Percentiles rank a stretch among this genome's conserved stretches.
These are phyloP conservation scores for Nakazawaea peltata DNA, from an alignment of 805 yeast species.

Conservation along the genomic window DNA sequence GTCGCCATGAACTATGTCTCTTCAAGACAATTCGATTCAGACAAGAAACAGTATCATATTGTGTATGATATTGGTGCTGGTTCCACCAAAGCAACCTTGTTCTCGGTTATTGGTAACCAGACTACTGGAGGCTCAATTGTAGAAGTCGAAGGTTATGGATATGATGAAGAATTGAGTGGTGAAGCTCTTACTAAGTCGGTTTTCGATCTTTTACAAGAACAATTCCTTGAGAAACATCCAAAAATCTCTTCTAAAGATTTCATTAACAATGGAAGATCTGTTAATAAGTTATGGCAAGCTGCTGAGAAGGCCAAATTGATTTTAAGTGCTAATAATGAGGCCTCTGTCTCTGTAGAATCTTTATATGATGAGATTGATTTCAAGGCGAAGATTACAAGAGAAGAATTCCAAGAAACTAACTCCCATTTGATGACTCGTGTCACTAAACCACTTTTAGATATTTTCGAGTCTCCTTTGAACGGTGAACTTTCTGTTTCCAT, in stretches of 20 bases:
- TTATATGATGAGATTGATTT: constrained; percentile 70
- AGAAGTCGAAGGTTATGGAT: constrained; percentile 67
- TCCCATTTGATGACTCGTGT: constrained; percentile 38
- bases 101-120: constrained; percentile 44
- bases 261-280: constrained; percentile 41
- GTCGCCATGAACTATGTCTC: constrained; percentile 78
- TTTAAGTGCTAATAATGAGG: constrained; percentile 82
- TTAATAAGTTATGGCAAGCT: constrained; percentile 65
- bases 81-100: constrained; percentile 79
- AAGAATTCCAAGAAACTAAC: constrained; percentile 64
- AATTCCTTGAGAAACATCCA: constrained; percentile 43
- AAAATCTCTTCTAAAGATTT: constrained; percentile 30
- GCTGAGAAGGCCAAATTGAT: constrained; percentile 87
- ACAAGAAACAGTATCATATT: constrained; percentile 47
- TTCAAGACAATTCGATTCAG: constrained; percentile 33
- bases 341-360: constrained; percentile 69
- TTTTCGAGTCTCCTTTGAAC: constrained; percentile 31
- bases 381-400: constrained; percentile 56
- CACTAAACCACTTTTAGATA: constrained; percentile 44
- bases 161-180: constrained; percentile 68
- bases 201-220: constrained; percentile 49
- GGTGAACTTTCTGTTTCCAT: constrained; percentile 17
- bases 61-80: constrained; percentile 93
- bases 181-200: constrained; percentile 59
- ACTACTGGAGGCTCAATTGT: constrained; percentile 35